Evolutionary conservation across 2,329 filamentous ascomycete genomes (phyloP).

Genomic region (Ceratocystiopsis sp.): DNA sequence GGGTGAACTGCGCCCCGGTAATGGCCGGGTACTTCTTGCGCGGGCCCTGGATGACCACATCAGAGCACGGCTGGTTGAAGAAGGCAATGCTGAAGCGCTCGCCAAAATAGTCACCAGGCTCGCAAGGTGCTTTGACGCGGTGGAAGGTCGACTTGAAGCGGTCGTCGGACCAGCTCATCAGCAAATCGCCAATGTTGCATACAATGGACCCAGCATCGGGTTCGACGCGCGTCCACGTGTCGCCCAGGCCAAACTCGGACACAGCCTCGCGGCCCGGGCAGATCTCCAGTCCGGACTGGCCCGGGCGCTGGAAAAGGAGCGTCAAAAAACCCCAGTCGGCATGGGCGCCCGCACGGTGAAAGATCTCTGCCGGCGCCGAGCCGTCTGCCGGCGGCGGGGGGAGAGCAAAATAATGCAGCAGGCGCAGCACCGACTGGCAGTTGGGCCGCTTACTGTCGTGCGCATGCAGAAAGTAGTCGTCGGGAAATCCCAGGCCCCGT

Average conservation of each 20-base stretch:
- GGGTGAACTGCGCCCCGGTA: slow-evolving; percentile 42
- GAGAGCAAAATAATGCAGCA: slow-evolving; percentile 11
- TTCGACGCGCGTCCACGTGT: slow-evolving; percentile 47
- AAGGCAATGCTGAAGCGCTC: slow-evolving; percentile 48
- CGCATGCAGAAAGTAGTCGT: slow-evolving; percentile 34
- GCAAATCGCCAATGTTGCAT: slow-evolving; percentile 48
- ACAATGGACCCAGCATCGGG: slow-evolving; percentile 36
- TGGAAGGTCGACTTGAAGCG: slow-evolving; percentile 51
- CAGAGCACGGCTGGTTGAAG: slow-evolving; percentile 38
- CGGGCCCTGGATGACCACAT: slow-evolving; percentile 41
- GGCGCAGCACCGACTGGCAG: slow-evolving; percentile 32
- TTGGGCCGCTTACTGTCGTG: slow-evolving; percentile 33
- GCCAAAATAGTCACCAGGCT: slow-evolving; percentile 36
- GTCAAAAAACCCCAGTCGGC: slow-evolving; percentile 48
- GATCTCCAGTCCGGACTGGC: slow-evolving; percentile 45
- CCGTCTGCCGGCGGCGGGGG: slow-evolving; percentile 15
- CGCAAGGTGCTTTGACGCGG: slow-evolving; percentile 42
- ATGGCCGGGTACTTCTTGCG: slow-evolving; percentile 43
- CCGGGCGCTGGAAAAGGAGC: slow-evolving; percentile 42
- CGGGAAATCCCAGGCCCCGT: slow-evolving; percentile 32
- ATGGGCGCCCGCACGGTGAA: slow-evolving; percentile 40
- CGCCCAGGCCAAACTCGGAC: slow-evolving; percentile 40
- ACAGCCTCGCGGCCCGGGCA: slow-evolving; percentile 45
- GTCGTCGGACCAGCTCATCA: slow-evolving; percentile 52
- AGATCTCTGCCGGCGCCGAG: slow-evolving; percentile 22